Evolutionary conservation across 345 rosid genomes (phyloP), one percentile per base, ranked within the genome.

Genomic region (Bruguiera gymnorhiza): DNA sequence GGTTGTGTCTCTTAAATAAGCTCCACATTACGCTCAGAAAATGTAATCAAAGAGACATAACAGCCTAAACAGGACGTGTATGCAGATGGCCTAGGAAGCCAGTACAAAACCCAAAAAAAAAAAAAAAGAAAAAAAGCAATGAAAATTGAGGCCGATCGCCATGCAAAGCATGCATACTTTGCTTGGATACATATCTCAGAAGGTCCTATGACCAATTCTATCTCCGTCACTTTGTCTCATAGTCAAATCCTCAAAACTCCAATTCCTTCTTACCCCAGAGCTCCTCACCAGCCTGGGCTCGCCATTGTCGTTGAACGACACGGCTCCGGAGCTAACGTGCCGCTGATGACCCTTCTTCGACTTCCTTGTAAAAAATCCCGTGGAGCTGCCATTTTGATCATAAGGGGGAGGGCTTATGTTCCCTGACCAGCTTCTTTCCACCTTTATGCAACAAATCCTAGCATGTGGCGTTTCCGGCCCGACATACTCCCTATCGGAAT

Each of bases 181-280:
- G 70, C 48, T 23, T 31, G n/a, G 56, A 55, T 23, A 55, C 59
- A 55, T 55, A 21, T 55, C 29, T 23, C 60, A 62, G 27, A 21
- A n/a, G 10, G 8, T 53, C 53, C 23, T 36, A 7, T 21, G 13
- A 21, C n/a, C 10, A 54, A 27, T 63, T 36, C 5, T 23, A 57
- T 34, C 31, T 34, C 21, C 43, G 6, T 37, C 30, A 24, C 68
- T 73, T 4, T 0, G 10, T 63, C 66, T 68, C 77, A 43, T 43
- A 3, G 5, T 62, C 76, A 91, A 80, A 79, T 91, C 87, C 80
- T 94, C 95, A 67, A 94, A 91, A 82, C 97, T 94, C 98, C 97
- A 94, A 74, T 94, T 94, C 71, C 98, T 88, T 79, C 97, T 87
- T 76, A 91, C 82, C 46, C 97, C 98, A 66, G 84, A 73, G 75